Evolutionary conservation across 495 filamentous ascomycete species (phyloP).

Genomic region (Aspergillus kassunensis): DNA sequence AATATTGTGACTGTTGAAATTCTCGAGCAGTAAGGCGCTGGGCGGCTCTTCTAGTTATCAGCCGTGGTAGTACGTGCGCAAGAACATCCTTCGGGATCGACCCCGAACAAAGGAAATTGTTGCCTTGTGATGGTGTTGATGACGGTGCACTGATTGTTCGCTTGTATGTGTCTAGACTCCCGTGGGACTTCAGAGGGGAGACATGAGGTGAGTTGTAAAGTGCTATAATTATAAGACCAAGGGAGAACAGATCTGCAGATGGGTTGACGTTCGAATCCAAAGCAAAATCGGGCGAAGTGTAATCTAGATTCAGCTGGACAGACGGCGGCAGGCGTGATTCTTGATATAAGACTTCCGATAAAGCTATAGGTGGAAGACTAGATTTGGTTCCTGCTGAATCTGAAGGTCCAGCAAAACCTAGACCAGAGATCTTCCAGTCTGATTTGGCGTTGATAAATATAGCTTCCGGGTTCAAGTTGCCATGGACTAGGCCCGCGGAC

Average conservation of each 20-base stretch:
- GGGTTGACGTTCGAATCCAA: slow-evolving; percentile 78
- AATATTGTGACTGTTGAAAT: slow-evolving; percentile 91
- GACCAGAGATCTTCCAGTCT: slow-evolving; percentile 95
- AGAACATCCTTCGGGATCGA: slow-evolving; percentile 76
- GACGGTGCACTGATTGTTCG: slow-evolving; percentile 72
- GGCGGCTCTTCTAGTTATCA: slow-evolving; percentile 82
- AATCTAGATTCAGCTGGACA: slow-evolving; percentile 89
- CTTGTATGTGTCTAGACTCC: slow-evolving; percentile 75
- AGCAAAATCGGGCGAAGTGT: slow-evolving; percentile 88
- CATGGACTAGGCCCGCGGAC: slow-evolving; percentile 89
- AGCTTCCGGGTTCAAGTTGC: slow-evolving; percentile 93
- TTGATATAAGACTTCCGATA: slow-evolving; percentile 78
- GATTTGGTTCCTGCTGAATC: slow-evolving; percentile 64
- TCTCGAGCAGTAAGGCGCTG: slow-evolving; percentile 84
- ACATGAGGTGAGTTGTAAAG: slow-evolving; percentile 90
- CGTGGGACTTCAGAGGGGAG: slow-evolving; percentile 78
- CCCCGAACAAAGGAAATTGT: slow-evolving; percentile 77
- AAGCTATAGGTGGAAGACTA: slow-evolving; percentile 67
- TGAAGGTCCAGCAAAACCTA: slow-evolving; percentile 81
- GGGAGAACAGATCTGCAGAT: slow-evolving; percentile 84
- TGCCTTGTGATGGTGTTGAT: slow-evolving; percentile 67
- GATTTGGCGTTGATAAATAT: slow-evolving; percentile 94
- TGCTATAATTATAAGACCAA: slow-evolving; percentile 82
- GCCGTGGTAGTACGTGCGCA: slow-evolving; percentile 67
- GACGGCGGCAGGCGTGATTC: slow-evolving; percentile 77